These are phyloP conservation scores for Globisporangium spinosum DNA, from an alignment of 352 stramenopile species.

Conservation along the genomic window DNA sequence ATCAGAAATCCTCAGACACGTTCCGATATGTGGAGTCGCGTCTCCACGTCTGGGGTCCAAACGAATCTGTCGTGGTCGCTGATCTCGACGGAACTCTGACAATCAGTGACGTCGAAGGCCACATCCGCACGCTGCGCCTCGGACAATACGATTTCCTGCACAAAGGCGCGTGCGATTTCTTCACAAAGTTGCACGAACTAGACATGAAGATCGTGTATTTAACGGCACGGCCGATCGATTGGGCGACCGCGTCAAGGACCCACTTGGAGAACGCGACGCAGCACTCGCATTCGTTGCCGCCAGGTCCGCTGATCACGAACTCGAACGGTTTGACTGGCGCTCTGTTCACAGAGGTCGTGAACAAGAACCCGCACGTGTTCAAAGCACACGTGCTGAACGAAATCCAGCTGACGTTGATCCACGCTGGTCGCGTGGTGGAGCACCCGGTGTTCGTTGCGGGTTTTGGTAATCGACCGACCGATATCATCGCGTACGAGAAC, in stretches of 20 bases:
- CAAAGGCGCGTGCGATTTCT: slow-evolving; percentile 73
- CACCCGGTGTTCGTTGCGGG: slow-evolving; percentile 83
- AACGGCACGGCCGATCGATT: slow-evolving; percentile 76
- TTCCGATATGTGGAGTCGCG: slow-evolving; percentile 71
- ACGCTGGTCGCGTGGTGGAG: slow-evolving; percentile 62
- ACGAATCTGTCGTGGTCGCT: slow-evolving; percentile 77
- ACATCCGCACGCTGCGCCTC: slow-evolving; percentile 80
- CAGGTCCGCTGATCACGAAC: slow-evolving; percentile 78
- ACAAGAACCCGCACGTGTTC: slow-evolving; percentile 84
- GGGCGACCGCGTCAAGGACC: slow-evolving; percentile 60
- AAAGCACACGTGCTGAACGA: slow-evolving; percentile 81
- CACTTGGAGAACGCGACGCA: slow-evolving; percentile 77
- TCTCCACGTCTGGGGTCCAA: slow-evolving; percentile 72
- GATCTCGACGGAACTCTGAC: slow-evolving; percentile 84
- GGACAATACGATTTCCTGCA: slow-evolving; percentile 85
- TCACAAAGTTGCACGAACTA: slow-evolving; percentile 73
- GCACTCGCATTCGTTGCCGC: slow-evolving; percentile 48
- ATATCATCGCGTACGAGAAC: slow-evolving; percentile 74
- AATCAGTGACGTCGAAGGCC: slow-evolving; percentile 81
- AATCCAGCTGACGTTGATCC: slow-evolving; percentile 77
- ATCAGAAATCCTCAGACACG: slow-evolving; percentile 60
- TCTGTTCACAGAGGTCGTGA: slow-evolving; percentile 80
- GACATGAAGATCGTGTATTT: slow-evolving; percentile 77
- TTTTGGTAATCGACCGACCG: slow-evolving; percentile 82
- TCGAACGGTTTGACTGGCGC: slow-evolving; percentile 73